A percentile compares a stretch with the other conserved stretches of the same genome.
These are phyloP conservation scores for Schwanniomyces yamadae DNA, from an alignment of 805 yeast species.

Conservation along the genomic window DNA sequence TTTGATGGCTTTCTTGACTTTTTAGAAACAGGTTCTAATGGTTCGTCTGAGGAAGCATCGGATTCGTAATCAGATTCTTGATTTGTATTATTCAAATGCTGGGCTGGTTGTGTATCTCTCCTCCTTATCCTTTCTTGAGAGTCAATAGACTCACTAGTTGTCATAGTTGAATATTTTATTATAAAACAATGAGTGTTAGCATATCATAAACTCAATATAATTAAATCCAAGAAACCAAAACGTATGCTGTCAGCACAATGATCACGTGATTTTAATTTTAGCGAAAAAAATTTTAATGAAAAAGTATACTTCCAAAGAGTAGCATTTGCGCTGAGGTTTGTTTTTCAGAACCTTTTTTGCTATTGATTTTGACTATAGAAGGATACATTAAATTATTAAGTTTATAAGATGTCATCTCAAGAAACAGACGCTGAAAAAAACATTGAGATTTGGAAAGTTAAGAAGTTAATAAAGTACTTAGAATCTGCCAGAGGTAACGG, in stretches of 20 bases:
- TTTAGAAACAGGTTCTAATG: conserved; percentile 35
- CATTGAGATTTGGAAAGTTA: conserved; percentile 98
- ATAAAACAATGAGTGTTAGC: no score
- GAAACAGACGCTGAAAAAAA: conserved; percentile 80
- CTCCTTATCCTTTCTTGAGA: background rate
- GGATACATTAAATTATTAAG: background rate
- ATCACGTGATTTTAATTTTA: background rate
- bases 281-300: conserved; percentile 3
- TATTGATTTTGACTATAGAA: no score
- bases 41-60: conserved; percentile 43
- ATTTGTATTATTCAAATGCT: background rate
- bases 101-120: background rate
- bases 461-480: conserved; percentile 83
- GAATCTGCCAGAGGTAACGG: conserved; percentile 97
- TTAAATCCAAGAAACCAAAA: no score
- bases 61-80: conserved; percentile 29
- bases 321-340: background rate
- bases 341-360: no score
- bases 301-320: background rate
- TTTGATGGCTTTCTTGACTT: conserved; percentile 64
- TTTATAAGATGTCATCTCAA: conserved; percentile 19
- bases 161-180: no score
- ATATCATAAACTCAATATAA: no score
- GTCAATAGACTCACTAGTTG: no score
- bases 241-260: background rate